Conservation (phyloP, 805 yeast genomes). For the Ogataea trehalophila region DNA sequence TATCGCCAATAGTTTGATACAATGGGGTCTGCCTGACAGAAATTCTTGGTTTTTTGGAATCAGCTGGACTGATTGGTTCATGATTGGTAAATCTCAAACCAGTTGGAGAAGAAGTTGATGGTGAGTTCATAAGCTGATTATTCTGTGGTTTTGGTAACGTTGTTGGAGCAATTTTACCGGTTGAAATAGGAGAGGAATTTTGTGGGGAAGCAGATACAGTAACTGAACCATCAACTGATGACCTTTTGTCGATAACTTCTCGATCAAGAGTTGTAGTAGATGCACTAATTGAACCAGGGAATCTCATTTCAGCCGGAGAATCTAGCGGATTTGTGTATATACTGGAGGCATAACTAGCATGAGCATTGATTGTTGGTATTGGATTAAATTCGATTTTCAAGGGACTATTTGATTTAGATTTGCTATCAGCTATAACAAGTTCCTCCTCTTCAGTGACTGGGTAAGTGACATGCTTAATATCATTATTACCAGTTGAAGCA, state of each 20-base stretch:
- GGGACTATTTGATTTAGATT: no score
- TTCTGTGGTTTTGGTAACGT: not conserved
- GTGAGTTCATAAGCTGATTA: not conserved
- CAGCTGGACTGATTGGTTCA: not conserved
- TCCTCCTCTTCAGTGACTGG: no score
- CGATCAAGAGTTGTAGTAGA: not conserved
- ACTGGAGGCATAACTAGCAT: constrained; percentile 5
- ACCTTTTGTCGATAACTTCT: not conserved
- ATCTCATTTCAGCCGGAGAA: not conserved
- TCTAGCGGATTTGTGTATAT: constrained; percentile 2
- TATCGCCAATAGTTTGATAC: constrained; percentile 16
- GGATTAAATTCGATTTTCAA: no score
- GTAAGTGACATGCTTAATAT: no score
- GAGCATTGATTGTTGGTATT: not conserved
- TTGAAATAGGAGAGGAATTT: not conserved
- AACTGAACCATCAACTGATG: not conserved
- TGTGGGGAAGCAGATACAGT: not conserved
- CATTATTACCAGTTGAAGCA: no score
- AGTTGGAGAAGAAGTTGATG: not conserved
- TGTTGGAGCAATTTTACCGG: not conserved
- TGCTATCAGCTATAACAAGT: no score
- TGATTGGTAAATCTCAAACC: not conserved
- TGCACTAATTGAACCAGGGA: not conserved
- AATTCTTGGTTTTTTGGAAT: constrained; percentile 17
- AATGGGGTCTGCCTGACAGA: constrained; percentile 27